Conservation (phyloP, 2,329 filamentous ascomycete genomes). For the Plenodomus biglobosus region DNA sequence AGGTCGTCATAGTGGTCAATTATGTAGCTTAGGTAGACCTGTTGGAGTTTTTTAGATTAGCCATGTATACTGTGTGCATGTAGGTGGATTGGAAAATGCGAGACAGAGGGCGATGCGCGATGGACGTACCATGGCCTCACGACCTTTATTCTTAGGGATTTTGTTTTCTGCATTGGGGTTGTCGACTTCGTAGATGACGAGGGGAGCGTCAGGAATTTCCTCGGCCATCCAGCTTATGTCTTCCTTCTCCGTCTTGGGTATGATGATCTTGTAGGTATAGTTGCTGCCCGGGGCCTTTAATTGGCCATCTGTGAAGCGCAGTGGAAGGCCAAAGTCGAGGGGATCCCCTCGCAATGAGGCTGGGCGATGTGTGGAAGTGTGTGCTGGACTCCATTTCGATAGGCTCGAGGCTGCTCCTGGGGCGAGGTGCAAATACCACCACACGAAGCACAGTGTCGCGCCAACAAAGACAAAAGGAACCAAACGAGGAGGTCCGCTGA, state of each 20-base stretch:
- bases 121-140: conserved; percentile 57
- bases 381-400: conserved; percentile 16
- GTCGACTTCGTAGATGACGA: conserved; percentile 56
- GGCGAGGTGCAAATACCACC: conserved; percentile 33
- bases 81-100: too few species aligned
- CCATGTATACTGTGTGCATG: neutral
- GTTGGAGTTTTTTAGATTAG: conserved; percentile 8
- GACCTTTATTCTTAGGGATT: conserved; percentile 61
- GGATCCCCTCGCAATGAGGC: conserved; percentile 26
- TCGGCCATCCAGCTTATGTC: conserved; percentile 41
- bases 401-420: conserved; percentile 12
- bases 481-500: conserved; percentile 40
- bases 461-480: conserved; percentile 32
- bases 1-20: conserved; percentile 64
- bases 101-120: neutral
- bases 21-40: conserved; percentile 61
- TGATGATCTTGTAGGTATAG: conserved; percentile 40
- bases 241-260: conserved; percentile 44
- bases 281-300: conserved; percentile 40
- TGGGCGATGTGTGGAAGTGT: conserved; percentile 10
- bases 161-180: conserved; percentile 53
- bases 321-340: conserved; percentile 41
- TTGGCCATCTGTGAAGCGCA: conserved; percentile 35
- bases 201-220: conserved; percentile 39
- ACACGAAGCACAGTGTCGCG: conserved; percentile 29